phyloP scores from a whole-genome alignment of 192 early-diverging fungal species.

The Coemansia sp. region DNA sequence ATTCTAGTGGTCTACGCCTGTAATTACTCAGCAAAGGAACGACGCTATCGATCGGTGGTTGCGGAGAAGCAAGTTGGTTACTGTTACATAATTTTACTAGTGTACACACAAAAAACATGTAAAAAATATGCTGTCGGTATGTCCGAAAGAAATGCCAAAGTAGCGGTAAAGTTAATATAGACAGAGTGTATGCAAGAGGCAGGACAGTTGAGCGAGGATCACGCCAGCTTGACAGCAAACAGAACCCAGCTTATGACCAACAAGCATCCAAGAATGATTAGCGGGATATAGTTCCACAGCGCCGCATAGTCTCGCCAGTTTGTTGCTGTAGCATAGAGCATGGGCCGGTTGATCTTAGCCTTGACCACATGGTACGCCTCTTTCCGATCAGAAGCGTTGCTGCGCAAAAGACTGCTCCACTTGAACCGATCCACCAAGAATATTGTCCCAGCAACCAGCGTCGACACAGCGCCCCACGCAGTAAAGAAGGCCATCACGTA shows the following conservation, averaged over 20 bases:
- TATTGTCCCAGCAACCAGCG: conserved; percentile 26
- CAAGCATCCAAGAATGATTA: conserved; percentile 22
- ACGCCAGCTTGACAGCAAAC: conserved; percentile 53
- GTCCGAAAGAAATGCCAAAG: neutral
- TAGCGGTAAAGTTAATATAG: neutral
- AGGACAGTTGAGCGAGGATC: neutral
- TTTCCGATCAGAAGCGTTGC: conserved; percentile 20
- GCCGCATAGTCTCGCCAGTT: conserved; percentile 44
- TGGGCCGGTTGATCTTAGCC: conserved; percentile 37
- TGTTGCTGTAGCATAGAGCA: conserved; percentile 31
- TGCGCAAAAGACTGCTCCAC: conserved; percentile 39
- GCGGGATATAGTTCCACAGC: conserved; percentile 47
- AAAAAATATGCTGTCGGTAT: neutral
- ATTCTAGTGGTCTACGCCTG: no score
- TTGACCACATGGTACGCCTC: conserved; percentile 37
- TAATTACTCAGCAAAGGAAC: no score
- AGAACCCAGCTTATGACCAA: conserved; percentile 48
- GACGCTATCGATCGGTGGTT: no score
- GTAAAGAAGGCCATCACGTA: conserved; percentile 55
- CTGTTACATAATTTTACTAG: neutral
- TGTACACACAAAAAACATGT: neutral
- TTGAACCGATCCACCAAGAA: conserved; percentile 45
- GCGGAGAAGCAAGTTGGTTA: no score
- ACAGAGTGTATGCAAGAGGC: conserved; percentile 1
- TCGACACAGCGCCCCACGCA: conserved; percentile 49